Evolutionary conservation across 352 stramenopile genomes (phyloP).

Genomic region (Thalassiosira exigua): DNA sequence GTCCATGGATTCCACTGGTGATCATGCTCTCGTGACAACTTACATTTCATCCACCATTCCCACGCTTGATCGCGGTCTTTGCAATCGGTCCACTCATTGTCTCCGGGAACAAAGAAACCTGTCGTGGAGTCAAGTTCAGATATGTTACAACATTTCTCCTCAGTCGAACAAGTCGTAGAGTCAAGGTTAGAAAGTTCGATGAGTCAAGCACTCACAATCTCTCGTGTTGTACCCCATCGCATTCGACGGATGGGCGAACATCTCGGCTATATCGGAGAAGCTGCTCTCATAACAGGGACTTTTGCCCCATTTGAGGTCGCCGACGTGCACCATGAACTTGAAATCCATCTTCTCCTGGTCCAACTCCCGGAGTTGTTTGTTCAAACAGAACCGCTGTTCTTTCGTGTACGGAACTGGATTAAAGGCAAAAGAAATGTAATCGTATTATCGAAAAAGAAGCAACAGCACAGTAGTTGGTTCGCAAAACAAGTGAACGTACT

Average conservation of each 20-base stretch:
- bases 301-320: constrained; percentile 37
- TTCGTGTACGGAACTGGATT: constrained; percentile 28
- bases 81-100: constrained; percentile 55
- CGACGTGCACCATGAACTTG: constrained; percentile 45
- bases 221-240: constrained; percentile 23
- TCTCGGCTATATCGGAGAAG: constrained; percentile 37
- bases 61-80: constrained; percentile 26
- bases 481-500: too few species aligned
- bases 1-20: too few species aligned
- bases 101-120: constrained; percentile 40
- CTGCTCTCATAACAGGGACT: constrained; percentile 9
- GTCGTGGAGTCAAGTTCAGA: too few species aligned
- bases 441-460: too few species aligned
- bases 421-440: too few species aligned
- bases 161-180: too few species aligned
- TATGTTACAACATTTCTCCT: too few species aligned
- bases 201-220: too few species aligned
- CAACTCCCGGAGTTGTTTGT: constrained; percentile 41
- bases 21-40: constrained; percentile 1
- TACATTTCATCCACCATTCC: constrained; percentile 44
- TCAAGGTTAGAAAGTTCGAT: too few species aligned
- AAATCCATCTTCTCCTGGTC: constrained; percentile 20
- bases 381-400: constrained; percentile 40
- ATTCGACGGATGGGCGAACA: constrained; percentile 31
- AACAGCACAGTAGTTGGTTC: too few species aligned